phyloP scores from a whole-genome alignment of 306 rosid species.

The Senna siamea region DNA sequence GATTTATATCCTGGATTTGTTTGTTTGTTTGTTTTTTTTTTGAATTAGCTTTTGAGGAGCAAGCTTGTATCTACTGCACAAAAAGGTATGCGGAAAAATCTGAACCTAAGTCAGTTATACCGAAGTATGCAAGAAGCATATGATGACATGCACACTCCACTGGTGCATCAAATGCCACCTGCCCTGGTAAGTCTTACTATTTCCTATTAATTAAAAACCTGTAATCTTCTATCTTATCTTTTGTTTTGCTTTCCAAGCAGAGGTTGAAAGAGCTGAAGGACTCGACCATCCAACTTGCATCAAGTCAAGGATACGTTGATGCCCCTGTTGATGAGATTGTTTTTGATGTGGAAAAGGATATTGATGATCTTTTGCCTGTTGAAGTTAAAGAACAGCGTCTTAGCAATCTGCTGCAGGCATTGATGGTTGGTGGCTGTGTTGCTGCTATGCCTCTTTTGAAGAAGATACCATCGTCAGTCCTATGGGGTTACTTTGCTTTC shows the following conservation, averaged over 20 bases:
- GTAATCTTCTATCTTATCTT: background rate
- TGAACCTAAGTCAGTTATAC: conserved; percentile 65
- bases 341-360: conserved; percentile 69
- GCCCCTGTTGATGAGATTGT: conserved; percentile 70
- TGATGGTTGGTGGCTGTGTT: conserved; percentile 65
- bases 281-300: conserved; percentile 60
- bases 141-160: conserved; percentile 72
- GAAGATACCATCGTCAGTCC: conserved; percentile 76
- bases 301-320: conserved; percentile 60
- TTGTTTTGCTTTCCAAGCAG: conserved; percentile 40
- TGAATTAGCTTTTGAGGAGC: conserved; percentile 63
- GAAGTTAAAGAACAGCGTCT: conserved; percentile 84
- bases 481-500: conserved; percentile 85
- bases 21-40: background rate
- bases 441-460: conserved; percentile 78
- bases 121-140: conserved; percentile 68
- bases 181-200: conserved; percentile 49
- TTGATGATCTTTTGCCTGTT: conserved; percentile 73
- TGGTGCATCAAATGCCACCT: conserved; percentile 62
- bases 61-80: conserved; percentile 65
- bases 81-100: conserved; percentile 55
- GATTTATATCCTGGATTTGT: conserved; percentile 2
- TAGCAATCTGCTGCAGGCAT: conserved; percentile 75
- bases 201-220: background rate
- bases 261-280: conserved; percentile 70